A percentile compares a stretch with the other conserved stretches of the same genome.
Conservation (phyloP, 202 grass and related monocot species). For the Carex arenaria region DNA sequence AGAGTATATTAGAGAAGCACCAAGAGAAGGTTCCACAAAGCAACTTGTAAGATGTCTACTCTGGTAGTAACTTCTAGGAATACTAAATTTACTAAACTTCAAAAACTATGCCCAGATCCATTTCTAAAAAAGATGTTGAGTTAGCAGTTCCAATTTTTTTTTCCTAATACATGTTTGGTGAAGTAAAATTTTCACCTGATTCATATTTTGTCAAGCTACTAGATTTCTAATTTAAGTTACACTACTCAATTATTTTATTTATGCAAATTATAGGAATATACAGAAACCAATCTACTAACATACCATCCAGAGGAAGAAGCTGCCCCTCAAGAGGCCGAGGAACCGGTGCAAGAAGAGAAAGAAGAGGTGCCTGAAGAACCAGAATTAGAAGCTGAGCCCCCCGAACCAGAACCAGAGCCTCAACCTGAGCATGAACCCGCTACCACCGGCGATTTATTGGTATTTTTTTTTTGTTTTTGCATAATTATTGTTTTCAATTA, state of each 20-base stretch:
- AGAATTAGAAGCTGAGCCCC: constrained; percentile 37
- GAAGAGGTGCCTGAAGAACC: constrained; percentile 32
- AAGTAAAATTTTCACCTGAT: neutral
- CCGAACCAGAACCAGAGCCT: constrained; percentile 26
- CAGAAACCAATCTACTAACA: constrained; percentile 41
- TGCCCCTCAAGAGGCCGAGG: constrained; percentile 32
- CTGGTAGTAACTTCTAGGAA: neutral
- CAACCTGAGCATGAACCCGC: constrained; percentile 18
- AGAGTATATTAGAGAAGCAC: constrained; percentile 94
- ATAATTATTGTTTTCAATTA: neutral
- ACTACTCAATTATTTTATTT: neutral
- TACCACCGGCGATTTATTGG: constrained; percentile 64
- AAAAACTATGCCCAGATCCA: neutral
- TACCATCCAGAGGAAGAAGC: constrained; percentile 46
- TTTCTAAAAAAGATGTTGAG: neutral
- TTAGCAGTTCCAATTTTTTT: neutral
- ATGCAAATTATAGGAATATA: constrained; percentile 42
- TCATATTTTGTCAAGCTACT: neutral
- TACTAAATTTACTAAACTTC: neutral
- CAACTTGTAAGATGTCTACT: constrained; percentile 51
- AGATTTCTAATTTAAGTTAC: neutral
- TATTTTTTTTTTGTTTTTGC: constrained; percentile 24
- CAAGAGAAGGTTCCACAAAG: constrained; percentile 32
- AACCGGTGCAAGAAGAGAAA: constrained; percentile 36
- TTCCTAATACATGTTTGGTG: neutral